Evolutionary conservation across 192 early-diverging fungal genomes (phyloP).

Genomic region (Kickxella alabastrina): DNA sequence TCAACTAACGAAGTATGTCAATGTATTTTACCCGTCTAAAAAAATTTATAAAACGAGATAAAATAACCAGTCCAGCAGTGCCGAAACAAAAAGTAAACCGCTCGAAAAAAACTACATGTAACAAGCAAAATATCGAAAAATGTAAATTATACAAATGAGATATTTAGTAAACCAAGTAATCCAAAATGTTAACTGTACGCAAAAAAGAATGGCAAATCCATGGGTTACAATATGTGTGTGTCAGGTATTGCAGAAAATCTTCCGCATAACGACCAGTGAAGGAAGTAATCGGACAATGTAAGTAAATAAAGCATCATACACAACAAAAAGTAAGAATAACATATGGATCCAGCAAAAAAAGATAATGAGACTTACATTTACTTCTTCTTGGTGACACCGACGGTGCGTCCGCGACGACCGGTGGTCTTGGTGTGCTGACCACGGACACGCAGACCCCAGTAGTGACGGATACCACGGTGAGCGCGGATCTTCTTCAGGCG

Average conservation of each 20-base stretch:
- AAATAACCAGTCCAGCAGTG: slow-evolving; percentile 5
- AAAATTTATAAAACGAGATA: slow-evolving; percentile 1
- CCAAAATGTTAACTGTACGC: too few species aligned
- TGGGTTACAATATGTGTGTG: neutral
- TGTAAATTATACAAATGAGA: too few species aligned
- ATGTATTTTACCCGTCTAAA: slow-evolving; percentile 6
- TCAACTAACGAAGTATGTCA: too few species aligned
- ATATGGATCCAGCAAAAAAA: too few species aligned
- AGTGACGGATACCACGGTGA: slow-evolving; percentile 99
- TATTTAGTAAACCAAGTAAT: too few species aligned
- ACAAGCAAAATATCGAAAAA: neutral
- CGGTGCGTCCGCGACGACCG: slow-evolving; percentile 90
- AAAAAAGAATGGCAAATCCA: too few species aligned
- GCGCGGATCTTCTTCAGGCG: slow-evolving; percentile 98
- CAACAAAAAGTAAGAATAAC: neutral
- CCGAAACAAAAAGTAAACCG: slow-evolving; percentile 1
- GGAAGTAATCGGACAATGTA: slow-evolving; percentile 9
- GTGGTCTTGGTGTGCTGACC: slow-evolving; percentile 99
- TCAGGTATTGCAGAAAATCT: neutral
- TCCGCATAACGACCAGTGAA: neutral
- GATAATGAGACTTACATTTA: slow-evolving; percentile 48
- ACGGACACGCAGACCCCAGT: slow-evolving; percentile 96
- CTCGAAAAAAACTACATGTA: neutral
- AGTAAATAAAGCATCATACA: slow-evolving; percentile 7
- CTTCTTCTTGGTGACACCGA: slow-evolving; percentile 99